Conservation (phyloP, 345 rosid genomes). For the Kernera saxatilis region DNA sequence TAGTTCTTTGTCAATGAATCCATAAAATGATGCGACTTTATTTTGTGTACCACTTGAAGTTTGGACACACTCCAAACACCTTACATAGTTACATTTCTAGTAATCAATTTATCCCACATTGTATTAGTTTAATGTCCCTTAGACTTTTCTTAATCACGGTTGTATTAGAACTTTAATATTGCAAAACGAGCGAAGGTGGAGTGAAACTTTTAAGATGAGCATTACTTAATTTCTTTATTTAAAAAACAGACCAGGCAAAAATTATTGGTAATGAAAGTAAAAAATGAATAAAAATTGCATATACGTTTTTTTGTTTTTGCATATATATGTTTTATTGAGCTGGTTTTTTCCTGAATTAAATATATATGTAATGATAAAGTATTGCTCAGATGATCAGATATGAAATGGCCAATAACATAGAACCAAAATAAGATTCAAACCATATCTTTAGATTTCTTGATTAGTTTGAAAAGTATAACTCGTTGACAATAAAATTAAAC, state of each 20-base stretch:
- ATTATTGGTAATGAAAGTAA: not conserved
- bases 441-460: not conserved
- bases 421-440: conserved; percentile 30
- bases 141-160: not conserved
- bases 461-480: not conserved
- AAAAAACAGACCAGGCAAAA: not conserved
- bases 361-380: not conserved
- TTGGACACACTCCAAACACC: conserved; percentile 10
- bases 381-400: not conserved
- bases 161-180: not conserved
- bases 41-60: conserved; percentile 11
- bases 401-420: conserved; percentile 11
- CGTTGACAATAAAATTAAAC: not conserved
- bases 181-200: not conserved
- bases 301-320: too few species aligned
- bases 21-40: conserved; percentile 19
- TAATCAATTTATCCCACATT: not conserved
- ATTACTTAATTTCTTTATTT: not conserved
- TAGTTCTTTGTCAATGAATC: conserved; percentile 20
- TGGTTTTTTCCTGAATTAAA: not conserved
- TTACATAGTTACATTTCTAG: not conserved
- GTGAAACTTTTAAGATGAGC: not conserved
- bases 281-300: not conserved
- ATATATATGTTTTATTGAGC: not conserved
- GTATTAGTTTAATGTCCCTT: not conserved